Conservation (phyloP, 768 basidiomycete species). For the Cytidiella melzeri region DNA sequence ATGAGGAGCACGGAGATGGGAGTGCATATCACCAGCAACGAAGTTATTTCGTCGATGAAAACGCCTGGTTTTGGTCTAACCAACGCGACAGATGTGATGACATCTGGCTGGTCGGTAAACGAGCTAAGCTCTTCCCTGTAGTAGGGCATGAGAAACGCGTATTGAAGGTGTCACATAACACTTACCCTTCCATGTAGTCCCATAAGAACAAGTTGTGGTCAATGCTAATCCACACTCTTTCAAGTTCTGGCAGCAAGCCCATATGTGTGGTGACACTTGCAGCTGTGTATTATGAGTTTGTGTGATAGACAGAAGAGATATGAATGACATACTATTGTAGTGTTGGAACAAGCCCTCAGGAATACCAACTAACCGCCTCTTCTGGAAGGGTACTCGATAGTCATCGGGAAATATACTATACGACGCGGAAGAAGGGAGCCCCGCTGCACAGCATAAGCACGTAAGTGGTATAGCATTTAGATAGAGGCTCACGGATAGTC, state of each 20-base stretch:
- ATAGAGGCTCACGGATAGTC: slow-evolving; percentile 33
- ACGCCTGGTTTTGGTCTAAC: slow-evolving; percentile 81
- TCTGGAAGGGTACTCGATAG: slow-evolving; percentile 74
- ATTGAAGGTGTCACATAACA: slow-evolving; percentile 8
- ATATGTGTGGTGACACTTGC: slow-evolving; percentile 71
- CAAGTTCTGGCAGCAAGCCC: slow-evolving; percentile 90
- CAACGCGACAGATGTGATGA: slow-evolving; percentile 83
- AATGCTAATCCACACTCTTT: slow-evolving; percentile 92
- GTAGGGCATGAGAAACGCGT: slow-evolving; percentile 1
- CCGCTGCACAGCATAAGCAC: slow-evolving; percentile 33
- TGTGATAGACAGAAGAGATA: slow-evolving; percentile 12
- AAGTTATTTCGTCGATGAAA: slow-evolving; percentile 90
- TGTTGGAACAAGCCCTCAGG: slow-evolving; percentile 75
- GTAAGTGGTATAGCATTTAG: not conserved
- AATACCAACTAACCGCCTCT: slow-evolving; percentile 67
- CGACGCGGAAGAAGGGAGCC: slow-evolving; percentile 63
- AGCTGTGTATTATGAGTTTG: too few relatives aligned
- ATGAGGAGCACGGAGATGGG: slow-evolving; percentile 78
- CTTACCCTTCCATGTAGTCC: slow-evolving; percentile 94
- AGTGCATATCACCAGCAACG: slow-evolving; percentile 86
- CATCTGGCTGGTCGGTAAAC: slow-evolving; percentile 87
- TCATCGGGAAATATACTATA: slow-evolving; percentile 78
- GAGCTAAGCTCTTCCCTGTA: slow-evolving; percentile 78
- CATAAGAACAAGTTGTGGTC: slow-evolving; percentile 93
- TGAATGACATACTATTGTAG: slow-evolving; percentile 49